phyloP scores from a whole-genome alignment of 2,329 filamentous ascomycete genomes.

The Stromatinia cepivora region DNA sequence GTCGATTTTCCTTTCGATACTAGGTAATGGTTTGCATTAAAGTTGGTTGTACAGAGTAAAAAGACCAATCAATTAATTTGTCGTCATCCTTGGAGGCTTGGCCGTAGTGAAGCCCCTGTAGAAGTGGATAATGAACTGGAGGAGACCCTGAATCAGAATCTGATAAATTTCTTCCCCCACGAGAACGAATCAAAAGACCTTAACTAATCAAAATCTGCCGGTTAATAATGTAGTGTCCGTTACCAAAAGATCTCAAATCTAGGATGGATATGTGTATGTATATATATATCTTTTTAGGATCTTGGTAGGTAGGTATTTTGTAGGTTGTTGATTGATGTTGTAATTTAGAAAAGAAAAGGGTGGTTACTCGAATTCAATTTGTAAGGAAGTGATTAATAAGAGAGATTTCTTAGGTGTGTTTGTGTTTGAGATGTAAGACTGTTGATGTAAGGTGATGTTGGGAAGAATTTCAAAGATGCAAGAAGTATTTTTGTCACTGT shows the following conservation, averaged over 20 bases:
- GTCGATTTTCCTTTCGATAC: not conserved
- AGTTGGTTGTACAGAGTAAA: not conserved
- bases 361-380: not conserved
- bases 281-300: not conserved
- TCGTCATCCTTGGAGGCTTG: constrained; percentile 10
- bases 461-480: not conserved
- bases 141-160: constrained; percentile 5
- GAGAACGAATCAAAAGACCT: constrained; percentile 9
- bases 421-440: not conserved
- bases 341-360: not conserved
- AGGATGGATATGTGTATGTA: not conserved
- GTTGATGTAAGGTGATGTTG: not conserved
- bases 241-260: constrained; percentile 10
- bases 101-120: not conserved
- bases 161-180: not conserved
- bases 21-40: not conserved
- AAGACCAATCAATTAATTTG: constrained; percentile 11
- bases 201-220: not conserved
- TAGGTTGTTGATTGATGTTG: not conserved
- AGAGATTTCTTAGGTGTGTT: not conserved
- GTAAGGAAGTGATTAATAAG: not conserved
- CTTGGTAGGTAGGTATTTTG: not conserved
- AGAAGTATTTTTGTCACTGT: no score
- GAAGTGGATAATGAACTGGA: not conserved
- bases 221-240: not conserved